Evolutionary conservation across 192 early-diverging fungal species (phyloP), one percentile per base, ranked within the genome.

Genomic region (Bifiguratus adelaidae): DNA sequence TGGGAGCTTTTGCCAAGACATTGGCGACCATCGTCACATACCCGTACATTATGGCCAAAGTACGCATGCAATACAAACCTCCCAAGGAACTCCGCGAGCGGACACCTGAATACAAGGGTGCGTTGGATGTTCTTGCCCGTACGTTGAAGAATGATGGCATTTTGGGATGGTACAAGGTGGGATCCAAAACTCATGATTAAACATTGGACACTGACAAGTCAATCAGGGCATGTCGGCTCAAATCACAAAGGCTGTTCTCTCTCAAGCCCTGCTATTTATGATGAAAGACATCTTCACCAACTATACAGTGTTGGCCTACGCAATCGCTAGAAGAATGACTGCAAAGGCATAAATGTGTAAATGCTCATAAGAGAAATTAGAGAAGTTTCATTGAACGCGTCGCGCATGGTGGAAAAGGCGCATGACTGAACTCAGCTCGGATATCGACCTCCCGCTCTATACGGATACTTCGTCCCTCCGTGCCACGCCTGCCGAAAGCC

Each of bases 21-120:
- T 61, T 99, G 58, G 95, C 86, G 5, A 91, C 88, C 18, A 62
- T 85, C 11, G 56, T 85, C 41, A 87, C 80, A 13, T 89, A 98
- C 52, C 93, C 95, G 19, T 99, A 96, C 56, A 99, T 99, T 61
- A 96, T 99, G 95, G 95, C 95, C 34, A 99, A 99, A 55, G 90
- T 97, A 18, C 70, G 91, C 40, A 76, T 99, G 50, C 95, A 99
- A 60, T 91, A 86, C 83, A 85, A 81, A 53, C 85, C 83, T 20
- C 73, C 82, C 36, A 83, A 86, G 56, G 71, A 73, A 41, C 68
- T 71, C 55, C 52, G 58, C 45, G 68, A 27, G 32, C 68, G 60
- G 51, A 56, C 50, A 33, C 65, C 50, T 42, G 61, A 76, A 19
- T 95, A 99, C 63, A 87, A 59, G 27, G 80, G 86, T 56, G 73